Base-by-base conservation (phyloP, 2,329 filamentous ascomycete genomes). In the Westerdykella aurantiaca region DNA sequence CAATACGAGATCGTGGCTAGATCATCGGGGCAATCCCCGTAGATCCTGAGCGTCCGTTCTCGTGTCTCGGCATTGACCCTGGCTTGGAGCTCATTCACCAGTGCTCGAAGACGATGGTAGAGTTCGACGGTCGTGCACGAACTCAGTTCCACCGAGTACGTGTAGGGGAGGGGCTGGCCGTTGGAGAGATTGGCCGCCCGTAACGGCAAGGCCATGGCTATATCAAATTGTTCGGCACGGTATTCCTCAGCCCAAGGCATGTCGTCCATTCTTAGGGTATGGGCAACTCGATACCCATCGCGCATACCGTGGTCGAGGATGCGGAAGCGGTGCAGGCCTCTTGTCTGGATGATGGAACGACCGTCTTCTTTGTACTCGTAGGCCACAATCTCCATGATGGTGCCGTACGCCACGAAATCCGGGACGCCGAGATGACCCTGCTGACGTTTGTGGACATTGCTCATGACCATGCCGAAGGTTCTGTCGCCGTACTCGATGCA, bases 401-500 rank as follows among this genome's bases (percentile, higher is more conserved):
- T 94, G 1, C 90, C 90, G 39, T 90, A 81, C 53, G 85, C 77
- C 60, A 82, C 77, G 56, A 90, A 94, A 10, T 73, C 73, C 1
- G 69, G 72, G 45, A 50, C 64, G 38, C 69, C 79, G 4, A 81
- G 64, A 9, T 74, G 72, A 3, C 74, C 76, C 64, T 82, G 79
- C 4, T 71, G 60, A 45, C 72, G 65, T 18, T 71, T 67, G n/a
- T 67, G 67, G 37, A 73, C 71, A 52, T 83, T 86, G 49, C 82
- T 82, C 58, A 87, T 77, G 14, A 95, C 77, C 86, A 95, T 95
- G 18, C 90, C 90, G 58, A 96, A 95, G 18, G 81, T 86, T 12
- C 80, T 74, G 47, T 85, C 80, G 0, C 82, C 81, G 25, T 29
- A 12, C 49, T 89, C 84, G 42, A 94, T 72, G 0, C 81, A 85